Conservation (phyloP, 2,329 filamentous ascomycete species). For the Parastagonospora avenae region DNA sequence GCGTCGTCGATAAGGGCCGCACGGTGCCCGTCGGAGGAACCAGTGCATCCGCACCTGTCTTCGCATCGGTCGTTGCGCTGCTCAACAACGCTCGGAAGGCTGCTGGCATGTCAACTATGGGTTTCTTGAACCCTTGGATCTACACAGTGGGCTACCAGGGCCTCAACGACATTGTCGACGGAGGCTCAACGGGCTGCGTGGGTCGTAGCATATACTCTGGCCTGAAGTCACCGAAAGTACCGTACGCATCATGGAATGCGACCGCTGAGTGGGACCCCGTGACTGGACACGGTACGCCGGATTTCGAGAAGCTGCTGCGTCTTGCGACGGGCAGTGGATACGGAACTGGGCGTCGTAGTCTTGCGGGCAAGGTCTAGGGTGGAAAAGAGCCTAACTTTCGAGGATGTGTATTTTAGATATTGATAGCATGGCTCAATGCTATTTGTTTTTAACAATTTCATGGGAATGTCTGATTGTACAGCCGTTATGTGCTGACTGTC, state of each 20-base stretch:
- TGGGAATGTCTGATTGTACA: background rate
- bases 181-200: constrained; percentile 54
- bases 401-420: background rate
- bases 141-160: constrained; percentile 51
- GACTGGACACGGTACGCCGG: constrained; percentile 50
- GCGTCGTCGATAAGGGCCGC: constrained; percentile 41
- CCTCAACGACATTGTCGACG: constrained; percentile 56
- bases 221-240: constrained; percentile 47
- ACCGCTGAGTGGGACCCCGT: constrained; percentile 58
- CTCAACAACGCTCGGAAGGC: constrained; percentile 47
- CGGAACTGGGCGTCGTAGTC: constrained; percentile 15
- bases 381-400: background rate
- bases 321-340: constrained; percentile 25
- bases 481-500: too few species aligned
- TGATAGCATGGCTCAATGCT: background rate
- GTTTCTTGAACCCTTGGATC: constrained; percentile 50
- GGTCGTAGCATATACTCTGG: constrained; percentile 47
- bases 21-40: constrained; percentile 44
- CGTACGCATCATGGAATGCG: constrained; percentile 58
- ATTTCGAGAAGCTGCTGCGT: constrained; percentile 42
- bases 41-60: constrained; percentile 46
- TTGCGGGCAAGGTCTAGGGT: constrained; percentile 2
- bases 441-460: background rate
- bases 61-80: constrained; percentile 45
- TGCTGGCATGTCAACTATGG: constrained; percentile 40